Conservation (phyloP, 2,329 filamentous ascomycete species). For the Colletotrichum chlorophyti region DNA sequence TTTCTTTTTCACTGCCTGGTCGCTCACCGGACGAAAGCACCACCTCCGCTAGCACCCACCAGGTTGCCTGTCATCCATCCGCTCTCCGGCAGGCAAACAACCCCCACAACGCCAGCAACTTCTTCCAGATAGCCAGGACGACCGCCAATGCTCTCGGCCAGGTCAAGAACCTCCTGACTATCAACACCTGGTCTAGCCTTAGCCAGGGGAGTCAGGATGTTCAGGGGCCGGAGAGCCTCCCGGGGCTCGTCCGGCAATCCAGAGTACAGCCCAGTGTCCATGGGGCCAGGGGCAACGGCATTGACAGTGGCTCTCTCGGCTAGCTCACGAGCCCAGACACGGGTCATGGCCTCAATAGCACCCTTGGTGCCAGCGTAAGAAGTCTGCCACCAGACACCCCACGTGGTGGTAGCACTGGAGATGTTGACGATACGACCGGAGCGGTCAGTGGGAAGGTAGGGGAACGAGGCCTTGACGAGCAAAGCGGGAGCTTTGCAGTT, state of each 20-base stretch:
- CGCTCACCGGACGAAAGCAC: constrained; percentile 21
- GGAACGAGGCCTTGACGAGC: constrained; percentile 74
- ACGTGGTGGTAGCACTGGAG: constrained; percentile 46
- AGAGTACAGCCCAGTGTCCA: constrained; percentile 48
- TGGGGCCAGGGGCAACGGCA: constrained; percentile 61
- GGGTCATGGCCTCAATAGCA: constrained; percentile 64
- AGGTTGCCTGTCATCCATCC: constrained; percentile 75
- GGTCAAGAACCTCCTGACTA: constrained; percentile 34
- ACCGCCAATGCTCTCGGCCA: constrained; percentile 57
- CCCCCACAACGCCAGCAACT: constrained; percentile 73
- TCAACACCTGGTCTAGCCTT: constrained; percentile 32
- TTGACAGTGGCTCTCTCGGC: constrained; percentile 61
- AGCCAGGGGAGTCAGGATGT: constrained; percentile 56
- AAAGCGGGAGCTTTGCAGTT: constrained; percentile 85
- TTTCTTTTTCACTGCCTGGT: not conserved
- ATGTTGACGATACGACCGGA: constrained; percentile 63
- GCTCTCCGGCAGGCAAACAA: constrained; percentile 71
- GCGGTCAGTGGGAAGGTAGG: constrained; percentile 73
- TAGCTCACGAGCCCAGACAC: constrained; percentile 64
- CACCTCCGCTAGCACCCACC: constrained; percentile 70
- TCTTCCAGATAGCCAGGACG: constrained; percentile 68
- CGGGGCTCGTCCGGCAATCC: constrained; percentile 58
- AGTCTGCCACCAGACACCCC: constrained; percentile 34
- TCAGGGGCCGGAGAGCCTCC: constrained; percentile 45
- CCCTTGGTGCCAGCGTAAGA: constrained; percentile 63